Base-by-base conservation (phyloP, 208 protist species). In the Acanthamoeba triangularis region DNA sequence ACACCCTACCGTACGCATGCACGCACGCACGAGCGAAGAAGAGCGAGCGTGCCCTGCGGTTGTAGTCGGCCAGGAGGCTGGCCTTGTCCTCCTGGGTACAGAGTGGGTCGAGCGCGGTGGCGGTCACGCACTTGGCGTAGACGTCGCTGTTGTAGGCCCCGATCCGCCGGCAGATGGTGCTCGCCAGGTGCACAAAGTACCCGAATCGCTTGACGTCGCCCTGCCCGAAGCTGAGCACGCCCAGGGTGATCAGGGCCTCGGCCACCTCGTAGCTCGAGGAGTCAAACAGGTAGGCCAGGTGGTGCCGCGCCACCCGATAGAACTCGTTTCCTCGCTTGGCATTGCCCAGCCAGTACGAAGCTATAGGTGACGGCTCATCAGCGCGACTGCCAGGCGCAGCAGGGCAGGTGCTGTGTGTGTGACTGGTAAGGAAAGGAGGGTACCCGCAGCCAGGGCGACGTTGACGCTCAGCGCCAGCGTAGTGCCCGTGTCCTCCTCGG, bases 241-340 rank as follows among this genome's bases (percentile, higher is more conserved):
- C 18, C 61, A 93, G 23, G 23, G 37, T 52, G 87, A 93, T n/a
- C 16, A 93, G 87, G 35, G 87, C 87, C 44, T 93, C 87, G 44
- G 87, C 87, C 20, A 93, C 87, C 23, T 69, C 87, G 44, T 93
- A 93, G 47, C 35, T 78, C 7, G 87, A 78, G 11, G 59, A 76
- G 23, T 93, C 87, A 18, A 93, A 93, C n/a, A 93, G 87, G 16
- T 76, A 93, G 52, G 56, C 87, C 52, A 93, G 44, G 61, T 93
- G 87, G 25, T 69, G 65, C 65, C 87, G 56, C 28, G 87, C 87
- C 41, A 78, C 61, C 20, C 37, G 33, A 41, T 93, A 93, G 30
- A 93, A 93, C 16, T 93, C 87, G 47, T 93, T 93, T 8, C 63
- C 87, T n/a, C 65, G 33, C 87, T 93, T 78, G 13, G 20, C n/a